Evolutionary conservation across 768 basidiomycete genomes (phyloP), one percentile per base, ranked within the genome.

Genomic region (Phylloporus arenicola): DNA sequence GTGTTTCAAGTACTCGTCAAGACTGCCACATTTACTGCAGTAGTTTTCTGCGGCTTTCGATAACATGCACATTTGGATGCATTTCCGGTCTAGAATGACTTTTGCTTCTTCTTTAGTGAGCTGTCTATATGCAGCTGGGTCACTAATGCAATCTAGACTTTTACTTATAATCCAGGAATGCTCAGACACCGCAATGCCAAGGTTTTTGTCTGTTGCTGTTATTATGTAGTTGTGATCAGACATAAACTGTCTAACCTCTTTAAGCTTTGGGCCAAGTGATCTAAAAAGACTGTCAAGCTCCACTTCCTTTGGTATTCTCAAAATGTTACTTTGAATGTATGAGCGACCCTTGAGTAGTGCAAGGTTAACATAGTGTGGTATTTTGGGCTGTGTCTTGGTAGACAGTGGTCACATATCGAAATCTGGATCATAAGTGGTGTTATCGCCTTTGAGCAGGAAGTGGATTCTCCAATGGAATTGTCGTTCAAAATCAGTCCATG

Each of bases 341-440:
- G n/a, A 25, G 25, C 25, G 31, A n/a, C 37, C 48, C 46, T 38
- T 30, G 0, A 7, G 1, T 5, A 57, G 3, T 0, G 50, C 53
- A 0, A 41, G 2, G 12, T 57, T 47, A 0, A 45, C 0, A 22
- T 55, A 55, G 0, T 17, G 27, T 37, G 56, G 56, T 45, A 55
- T 4, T 1, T 19, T 0, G 2, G 57, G 57, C 4, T 53, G 57
- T 7, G 25, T 25, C 25, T 25, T 25, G 25, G 25, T 25, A 25
- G 25, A 25, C 25, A 7, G 25, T 7, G 3, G 3, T 7, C 25
- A 7, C 25, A 57, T 53, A 8, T 57, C 57, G 2, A 55, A 57
- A 5, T 57, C 57, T 0, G 57, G 51, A 34, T 57, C 57, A n/a
- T 57, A 57, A 4, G 30, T 25, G 16, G 3, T 14, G 2, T 34